Evolutionary conservation across 495 filamentous ascomycete genomes (phyloP).

Genomic region (Sordaria brevicollis): DNA sequence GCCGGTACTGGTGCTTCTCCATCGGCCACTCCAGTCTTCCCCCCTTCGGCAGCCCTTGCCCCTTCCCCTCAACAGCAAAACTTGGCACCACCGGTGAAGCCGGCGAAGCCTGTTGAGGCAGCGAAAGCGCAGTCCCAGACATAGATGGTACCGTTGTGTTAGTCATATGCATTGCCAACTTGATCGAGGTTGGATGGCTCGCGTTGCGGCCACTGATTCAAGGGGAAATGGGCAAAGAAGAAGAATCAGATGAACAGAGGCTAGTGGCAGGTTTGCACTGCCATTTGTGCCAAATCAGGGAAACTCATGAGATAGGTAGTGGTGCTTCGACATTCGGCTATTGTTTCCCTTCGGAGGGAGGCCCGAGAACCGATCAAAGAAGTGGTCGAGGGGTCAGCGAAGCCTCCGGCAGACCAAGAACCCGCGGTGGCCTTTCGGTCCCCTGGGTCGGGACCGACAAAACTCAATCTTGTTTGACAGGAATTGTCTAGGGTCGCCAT

Average conservation of each 20-base stretch:
- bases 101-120: conserved; percentile 23
- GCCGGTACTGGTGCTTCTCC: conserved; percentile 7
- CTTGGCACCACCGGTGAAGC: conserved; percentile 39
- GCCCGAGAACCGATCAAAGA: background rate
- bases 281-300: background rate
- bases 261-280: background rate
- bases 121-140: conserved; percentile 1
- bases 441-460: background rate
- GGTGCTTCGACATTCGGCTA: background rate
- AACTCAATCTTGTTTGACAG: background rate
- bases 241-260: background rate
- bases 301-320: background rate
- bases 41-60: conserved; percentile 40
- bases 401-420: background rate
- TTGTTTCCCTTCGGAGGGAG: background rate
- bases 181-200: background rate
- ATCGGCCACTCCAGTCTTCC: conserved; percentile 31
- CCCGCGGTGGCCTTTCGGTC: background rate
- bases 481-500: background rate
- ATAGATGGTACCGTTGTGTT: background rate
- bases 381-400: background rate
- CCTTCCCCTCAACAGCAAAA: conserved; percentile 42
- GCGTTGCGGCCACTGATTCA: background rate
- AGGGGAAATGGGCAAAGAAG: background rate
- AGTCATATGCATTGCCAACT: background rate